phyloP scores from a whole-genome alignment of 2,329 filamentous ascomycete genomes.

The Aspergillus ustus region DNA sequence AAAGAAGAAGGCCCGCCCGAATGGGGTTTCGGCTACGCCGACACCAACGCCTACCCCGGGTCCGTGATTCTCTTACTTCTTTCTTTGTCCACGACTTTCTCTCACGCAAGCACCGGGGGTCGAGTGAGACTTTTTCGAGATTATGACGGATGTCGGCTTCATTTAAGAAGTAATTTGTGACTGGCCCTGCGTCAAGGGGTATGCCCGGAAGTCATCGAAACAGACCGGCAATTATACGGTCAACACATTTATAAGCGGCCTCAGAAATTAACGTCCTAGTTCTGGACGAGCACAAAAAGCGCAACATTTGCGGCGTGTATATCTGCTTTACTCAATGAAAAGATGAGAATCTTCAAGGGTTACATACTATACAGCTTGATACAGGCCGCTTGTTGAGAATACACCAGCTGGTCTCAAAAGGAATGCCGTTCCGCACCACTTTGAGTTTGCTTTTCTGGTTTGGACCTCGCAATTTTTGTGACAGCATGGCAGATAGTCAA shows the following conservation, averaged over 20 bases:
- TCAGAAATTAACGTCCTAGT: background rate
- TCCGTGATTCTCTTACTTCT: constrained; percentile 26
- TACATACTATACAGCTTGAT: background rate
- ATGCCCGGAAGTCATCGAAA: no score
- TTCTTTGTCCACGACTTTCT: background rate
- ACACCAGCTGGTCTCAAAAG: no score
- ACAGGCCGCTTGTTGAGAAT: background rate
- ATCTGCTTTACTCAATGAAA: background rate
- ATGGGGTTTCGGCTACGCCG: constrained; percentile 55
- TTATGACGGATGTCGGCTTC: background rate
- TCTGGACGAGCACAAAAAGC: background rate
- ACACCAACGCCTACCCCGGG: constrained; percentile 55
- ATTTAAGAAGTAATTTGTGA: background rate
- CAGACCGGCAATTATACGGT: no score
- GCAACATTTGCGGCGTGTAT: background rate
- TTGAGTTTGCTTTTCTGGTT: no score
- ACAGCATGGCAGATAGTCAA: background rate
- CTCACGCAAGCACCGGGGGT: background rate
- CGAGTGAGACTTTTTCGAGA: background rate
- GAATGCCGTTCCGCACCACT: no score
- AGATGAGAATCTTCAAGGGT: background rate
- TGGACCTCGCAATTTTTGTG: background rate
- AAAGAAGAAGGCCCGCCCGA: constrained; percentile 70
- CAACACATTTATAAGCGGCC: no score
- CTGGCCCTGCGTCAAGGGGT: no score